Evolutionary conservation across 495 filamentous ascomycete genomes (phyloP).

Genomic region (Hypoxylon crocopeplum): DNA sequence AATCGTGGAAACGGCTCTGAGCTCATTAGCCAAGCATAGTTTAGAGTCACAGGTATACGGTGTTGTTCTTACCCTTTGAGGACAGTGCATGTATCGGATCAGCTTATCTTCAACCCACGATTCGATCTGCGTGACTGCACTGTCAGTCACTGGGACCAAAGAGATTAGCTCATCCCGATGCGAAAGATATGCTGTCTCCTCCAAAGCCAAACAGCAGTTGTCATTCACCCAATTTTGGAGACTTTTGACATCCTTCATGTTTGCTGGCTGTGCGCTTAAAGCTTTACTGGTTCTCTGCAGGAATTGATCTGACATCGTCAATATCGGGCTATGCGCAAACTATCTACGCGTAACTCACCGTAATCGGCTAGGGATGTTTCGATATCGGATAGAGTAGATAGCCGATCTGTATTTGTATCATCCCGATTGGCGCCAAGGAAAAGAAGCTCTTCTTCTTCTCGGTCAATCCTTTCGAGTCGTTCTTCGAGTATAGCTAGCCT

Average conservation of each 20-base stretch:
- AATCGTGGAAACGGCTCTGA: too few species aligned
- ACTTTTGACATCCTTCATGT: slow-evolving; percentile 26
- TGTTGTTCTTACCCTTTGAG: background rate
- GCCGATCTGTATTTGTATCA: slow-evolving; percentile 39
- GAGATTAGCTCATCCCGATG: slow-evolving; percentile 32
- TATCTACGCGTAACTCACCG: too few species aligned
- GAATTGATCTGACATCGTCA: slow-evolving; percentile 28
- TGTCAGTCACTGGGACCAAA: slow-evolving; percentile 29
- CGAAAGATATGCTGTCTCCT: slow-evolving; percentile 43
- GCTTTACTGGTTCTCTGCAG: slow-evolving; percentile 16
- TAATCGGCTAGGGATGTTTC: slow-evolving; percentile 36
- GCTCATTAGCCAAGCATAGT: too few species aligned
- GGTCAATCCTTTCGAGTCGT: background rate
- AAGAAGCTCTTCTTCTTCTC: slow-evolving; percentile 27
- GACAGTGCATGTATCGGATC: too few species aligned
- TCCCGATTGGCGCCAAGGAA: slow-evolving; percentile 42
- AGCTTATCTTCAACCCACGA: slow-evolving; percentile 40
- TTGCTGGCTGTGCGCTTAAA: background rate
- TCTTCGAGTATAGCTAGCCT: background rate
- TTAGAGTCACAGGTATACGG: too few species aligned
- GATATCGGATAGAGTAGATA: slow-evolving; percentile 30
- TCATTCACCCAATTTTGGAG: slow-evolving; percentile 42
- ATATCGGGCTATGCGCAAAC: background rate
- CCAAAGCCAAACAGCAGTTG: slow-evolving; percentile 33
- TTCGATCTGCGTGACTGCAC: slow-evolving; percentile 31